Conservation (phyloP, 2,329 filamentous ascomycete genomes). For the Thelonectria blattea region DNA sequence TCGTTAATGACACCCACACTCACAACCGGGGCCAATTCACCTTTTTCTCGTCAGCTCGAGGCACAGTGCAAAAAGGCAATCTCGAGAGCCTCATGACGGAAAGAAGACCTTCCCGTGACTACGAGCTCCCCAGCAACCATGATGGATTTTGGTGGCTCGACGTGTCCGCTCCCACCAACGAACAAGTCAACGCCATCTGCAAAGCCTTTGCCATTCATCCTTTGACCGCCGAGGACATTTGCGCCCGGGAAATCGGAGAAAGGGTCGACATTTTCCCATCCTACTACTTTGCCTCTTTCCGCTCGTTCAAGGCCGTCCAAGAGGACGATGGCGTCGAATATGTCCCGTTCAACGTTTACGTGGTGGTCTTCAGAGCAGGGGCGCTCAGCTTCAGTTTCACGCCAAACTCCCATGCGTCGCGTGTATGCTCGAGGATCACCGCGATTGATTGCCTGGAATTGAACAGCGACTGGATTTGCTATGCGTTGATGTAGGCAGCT, state of each 20-base stretch:
- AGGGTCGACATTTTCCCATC: slow-evolving; percentile 98
- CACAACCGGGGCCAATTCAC: slow-evolving; percentile 81
- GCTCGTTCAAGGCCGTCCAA: slow-evolving; percentile 82
- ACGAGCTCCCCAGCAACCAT: slow-evolving; percentile 67
- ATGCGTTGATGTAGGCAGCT: slow-evolving; percentile 80
- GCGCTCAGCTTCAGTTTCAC: slow-evolving; percentile 93
- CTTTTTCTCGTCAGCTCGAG: slow-evolving; percentile 94
- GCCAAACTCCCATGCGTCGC: slow-evolving; percentile 82
- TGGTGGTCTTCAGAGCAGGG: slow-evolving; percentile 94
- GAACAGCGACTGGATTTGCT: slow-evolving; percentile 98
- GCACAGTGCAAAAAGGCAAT: slow-evolving; percentile 91
- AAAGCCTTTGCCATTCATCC: slow-evolving; percentile 96
- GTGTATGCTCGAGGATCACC: slow-evolving; percentile 91
- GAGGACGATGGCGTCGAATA: slow-evolving; percentile 83
- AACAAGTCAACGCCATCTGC: slow-evolving; percentile 86
- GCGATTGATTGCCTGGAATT: slow-evolving; percentile 93
- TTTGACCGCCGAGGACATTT: slow-evolving; percentile 94
- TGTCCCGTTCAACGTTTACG: slow-evolving; percentile 94
- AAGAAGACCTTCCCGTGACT: slow-evolving; percentile 84
- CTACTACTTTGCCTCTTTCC: slow-evolving; percentile 98
- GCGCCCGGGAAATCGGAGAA: slow-evolving; percentile 92
- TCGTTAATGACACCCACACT: not conserved
- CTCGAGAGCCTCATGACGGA: slow-evolving; percentile 89
- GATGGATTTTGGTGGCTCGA: slow-evolving; percentile 96
- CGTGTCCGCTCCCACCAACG: slow-evolving; percentile 85